phyloP scores from a whole-genome alignment of 306 rosid species.

The Purshia tridentata region DNA sequence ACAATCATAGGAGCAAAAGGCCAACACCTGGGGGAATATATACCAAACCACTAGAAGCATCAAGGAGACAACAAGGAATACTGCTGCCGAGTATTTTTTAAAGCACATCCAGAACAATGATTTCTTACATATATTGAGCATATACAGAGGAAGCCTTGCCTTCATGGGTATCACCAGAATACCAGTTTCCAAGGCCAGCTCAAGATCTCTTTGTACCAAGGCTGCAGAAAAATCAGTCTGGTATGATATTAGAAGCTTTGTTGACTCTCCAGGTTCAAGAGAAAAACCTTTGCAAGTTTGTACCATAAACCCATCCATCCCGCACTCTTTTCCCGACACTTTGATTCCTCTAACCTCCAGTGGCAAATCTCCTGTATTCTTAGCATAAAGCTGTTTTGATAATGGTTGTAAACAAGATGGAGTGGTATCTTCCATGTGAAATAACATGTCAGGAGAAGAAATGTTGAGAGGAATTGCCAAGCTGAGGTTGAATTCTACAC shows the following conservation, averaged over 20 bases:
- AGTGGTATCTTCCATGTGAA: slow-evolving; percentile 45
- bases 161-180: slow-evolving; percentile 76
- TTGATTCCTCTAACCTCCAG: slow-evolving; percentile 63
- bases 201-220: slow-evolving; percentile 75
- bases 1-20: slow-evolving; percentile 43
- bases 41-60: slow-evolving; percentile 47
- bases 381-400: slow-evolving; percentile 67
- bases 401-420: slow-evolving; percentile 60
- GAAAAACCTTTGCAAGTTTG: slow-evolving; percentile 58
- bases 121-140: slow-evolving; percentile 68
- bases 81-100: slow-evolving; percentile 53
- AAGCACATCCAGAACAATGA: slow-evolving; percentile 62
- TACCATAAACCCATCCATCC: slow-evolving; percentile 73
- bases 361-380: slow-evolving; percentile 83
- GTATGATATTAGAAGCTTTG: slow-evolving; percentile 59
- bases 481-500: slow-evolving; percentile 64
- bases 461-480: slow-evolving; percentile 48
- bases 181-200: slow-evolving; percentile 72
- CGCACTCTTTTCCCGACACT: slow-evolving; percentile 81
- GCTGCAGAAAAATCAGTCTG: slow-evolving; percentile 73
- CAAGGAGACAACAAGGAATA: slow-evolving; percentile 43
- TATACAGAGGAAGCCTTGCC: slow-evolving; percentile 61
- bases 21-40: slow-evolving; percentile 42
- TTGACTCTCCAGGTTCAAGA: slow-evolving; percentile 65
- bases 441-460: slow-evolving; percentile 54